phyloP scores from a whole-genome alignment of 768 basidiomycete genomes.

The Pulveroboletus sp. region DNA sequence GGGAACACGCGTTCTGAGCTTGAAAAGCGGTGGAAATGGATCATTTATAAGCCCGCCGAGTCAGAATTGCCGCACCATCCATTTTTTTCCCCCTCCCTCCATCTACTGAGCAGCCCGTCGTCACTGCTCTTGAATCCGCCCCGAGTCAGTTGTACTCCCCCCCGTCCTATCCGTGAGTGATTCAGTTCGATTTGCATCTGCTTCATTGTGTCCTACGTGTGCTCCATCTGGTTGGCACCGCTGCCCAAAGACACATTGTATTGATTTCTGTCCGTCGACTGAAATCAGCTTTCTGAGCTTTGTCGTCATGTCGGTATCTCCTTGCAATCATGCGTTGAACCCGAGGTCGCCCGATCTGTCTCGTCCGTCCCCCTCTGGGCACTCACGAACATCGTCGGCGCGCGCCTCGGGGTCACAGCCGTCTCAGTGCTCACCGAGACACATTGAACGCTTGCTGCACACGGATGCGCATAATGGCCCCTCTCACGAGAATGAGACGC shows the following conservation, averaged over 20 bases:
- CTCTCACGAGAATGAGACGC: conserved; percentile 40
- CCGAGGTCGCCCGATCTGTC: conserved; percentile 30
- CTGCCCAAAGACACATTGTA: conserved; percentile 13
- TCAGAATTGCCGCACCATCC: conserved; percentile 11
- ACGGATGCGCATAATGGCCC: conserved; percentile 23
- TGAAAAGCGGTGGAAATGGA: conserved; percentile 32
- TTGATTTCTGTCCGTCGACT: conserved; percentile 29
- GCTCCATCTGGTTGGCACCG: conserved; percentile 17
- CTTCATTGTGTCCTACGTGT: conserved; percentile 32
- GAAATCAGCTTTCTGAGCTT: conserved; percentile 21
- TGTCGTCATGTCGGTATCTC: conserved; percentile 14
- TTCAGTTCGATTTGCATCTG: conserved; percentile 20
- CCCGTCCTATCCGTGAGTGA: conserved; percentile 24
- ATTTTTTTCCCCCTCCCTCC: conserved; percentile 9
- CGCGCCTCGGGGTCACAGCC: conserved; percentile 17
- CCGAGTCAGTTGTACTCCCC: conserved; percentile 20
- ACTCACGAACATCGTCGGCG: conserved; percentile 30
- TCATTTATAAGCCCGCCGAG: conserved; percentile 30
- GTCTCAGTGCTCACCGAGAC: conserved; percentile 24
- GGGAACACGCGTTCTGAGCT: conserved; percentile 31
- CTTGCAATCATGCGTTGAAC: conserved; percentile 15
- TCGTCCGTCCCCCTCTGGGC: conserved; percentile 27
- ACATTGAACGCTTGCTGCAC: conserved; percentile 12
- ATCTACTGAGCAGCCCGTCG: conserved; percentile 13
- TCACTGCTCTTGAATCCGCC: conserved; percentile 17